Evolutionary conservation across 2,329 filamentous ascomycete genomes (phyloP), one percentile per base, ranked within the genome.

Genomic region (Arthroderma sp.): DNA sequence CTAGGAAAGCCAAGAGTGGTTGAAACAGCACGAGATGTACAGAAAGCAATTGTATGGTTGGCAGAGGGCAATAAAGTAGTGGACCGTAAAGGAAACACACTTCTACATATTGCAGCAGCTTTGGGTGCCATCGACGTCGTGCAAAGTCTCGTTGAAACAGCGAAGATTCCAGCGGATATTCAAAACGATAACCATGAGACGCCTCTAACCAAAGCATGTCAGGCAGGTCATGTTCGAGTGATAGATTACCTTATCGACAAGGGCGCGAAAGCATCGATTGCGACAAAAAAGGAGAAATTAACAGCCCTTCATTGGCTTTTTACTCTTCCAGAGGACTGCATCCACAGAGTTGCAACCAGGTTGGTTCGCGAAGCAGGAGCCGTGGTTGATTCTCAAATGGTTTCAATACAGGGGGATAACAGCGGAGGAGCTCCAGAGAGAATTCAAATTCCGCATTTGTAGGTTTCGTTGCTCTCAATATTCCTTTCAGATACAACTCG

Each of bases 231-330:
- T 54, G 54, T 59, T 5, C 37, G 62, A 1, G 59, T 65, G n/a
- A 61, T 67, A 38, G 44, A 65, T 15, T 58, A 61, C 28, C 60
- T 67, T 44, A 62, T 67, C 37, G 60, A 65, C 15, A 58, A 59
- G 13, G 62, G 63, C 4, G 66, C 66, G 25, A 61, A 56, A 41
- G 59, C 62, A 56, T 61, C 57, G 1, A 57, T 56, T n/a, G 33
- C 52, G 25, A 66, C 64, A 7, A 31, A 31, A 31, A 62, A 51
- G 23, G 62, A 63, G 19, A 56, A 56, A 31, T 11, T 62, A 13
- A 65, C 63, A 7, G 54, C 66, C 1, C 47, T 67, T 1, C 66
- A 67, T 60, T 67, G 66, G 66, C 55, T 67, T 1, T 66, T 66
- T 25, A 62, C 58, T 39, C 33, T 67, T 21, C 61, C 64, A 0